phyloP scores from a whole-genome alignment of 306 rosid species.

The Sesbania bispinosa region DNA sequence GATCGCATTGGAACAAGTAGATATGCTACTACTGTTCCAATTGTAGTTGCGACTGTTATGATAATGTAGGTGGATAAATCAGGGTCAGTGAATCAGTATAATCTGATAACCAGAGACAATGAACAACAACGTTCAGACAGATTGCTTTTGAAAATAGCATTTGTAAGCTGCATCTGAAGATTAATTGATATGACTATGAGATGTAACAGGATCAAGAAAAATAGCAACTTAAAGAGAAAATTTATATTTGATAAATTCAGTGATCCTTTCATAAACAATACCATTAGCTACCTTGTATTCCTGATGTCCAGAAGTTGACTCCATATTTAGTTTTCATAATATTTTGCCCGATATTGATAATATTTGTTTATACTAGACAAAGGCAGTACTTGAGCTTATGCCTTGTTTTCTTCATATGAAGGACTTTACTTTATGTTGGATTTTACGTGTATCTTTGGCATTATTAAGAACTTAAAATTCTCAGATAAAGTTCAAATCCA shows the following conservation, averaged over 20 bases:
- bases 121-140: neutral
- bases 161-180: neutral
- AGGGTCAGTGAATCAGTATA: neutral
- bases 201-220: neutral
- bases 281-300: neutral
- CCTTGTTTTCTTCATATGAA: no score
- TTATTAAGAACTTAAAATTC: no score
- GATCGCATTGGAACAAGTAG: constrained; percentile 71
- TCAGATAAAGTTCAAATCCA: no score
- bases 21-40: constrained; percentile 71
- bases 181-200: neutral
- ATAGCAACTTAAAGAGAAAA: neutral
- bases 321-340: neutral
- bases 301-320: neutral
- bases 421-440: no score
- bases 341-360: neutral
- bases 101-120: neutral
- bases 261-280: constrained; percentile 3
- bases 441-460: no score
- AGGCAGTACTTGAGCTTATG: neutral
- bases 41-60: constrained; percentile 59
- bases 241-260: neutral
- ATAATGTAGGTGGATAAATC: constrained; percentile 2
- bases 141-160: neutral
- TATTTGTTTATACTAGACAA: neutral